phyloP scores from a whole-genome alignment of 2,329 filamentous ascomycete genomes.

The Pyricularia sp. region DNA sequence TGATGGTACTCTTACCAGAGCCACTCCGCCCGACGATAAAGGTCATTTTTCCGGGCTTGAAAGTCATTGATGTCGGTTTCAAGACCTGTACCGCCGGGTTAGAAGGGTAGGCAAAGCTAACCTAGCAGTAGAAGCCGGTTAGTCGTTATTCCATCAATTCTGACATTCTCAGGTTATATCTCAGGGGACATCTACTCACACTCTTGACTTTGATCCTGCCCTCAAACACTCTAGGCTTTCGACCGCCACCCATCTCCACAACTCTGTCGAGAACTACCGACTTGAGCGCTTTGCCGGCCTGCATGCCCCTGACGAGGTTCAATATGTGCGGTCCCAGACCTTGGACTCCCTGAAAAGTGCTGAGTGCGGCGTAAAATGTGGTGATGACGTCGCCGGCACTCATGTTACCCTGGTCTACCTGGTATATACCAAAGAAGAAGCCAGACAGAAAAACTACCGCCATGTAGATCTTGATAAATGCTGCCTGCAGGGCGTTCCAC shows the following conservation, averaged over 20 bases:
- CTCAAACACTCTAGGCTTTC: neutral
- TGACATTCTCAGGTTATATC: neutral
- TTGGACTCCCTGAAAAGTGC: conserved; percentile 63
- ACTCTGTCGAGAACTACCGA: conserved; percentile 1
- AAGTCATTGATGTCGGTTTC: conserved; percentile 49
- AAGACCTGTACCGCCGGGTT: conserved; percentile 50
- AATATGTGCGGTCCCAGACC: conserved; percentile 64
- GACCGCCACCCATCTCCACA: neutral
- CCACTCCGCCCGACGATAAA: conserved; percentile 81
- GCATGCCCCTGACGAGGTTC: conserved; percentile 64
- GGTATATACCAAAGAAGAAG: conserved; percentile 72
- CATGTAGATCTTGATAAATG: conserved; percentile 60
- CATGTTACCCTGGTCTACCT: conserved; percentile 47
- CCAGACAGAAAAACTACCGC: conserved; percentile 73
- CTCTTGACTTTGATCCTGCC: conserved; percentile 47
- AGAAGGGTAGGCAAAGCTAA: conserved; percentile 72
- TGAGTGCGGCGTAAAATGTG: conserved; percentile 72
- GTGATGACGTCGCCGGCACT: conserved; percentile 60
- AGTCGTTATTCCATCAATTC: neutral
- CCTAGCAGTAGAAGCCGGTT: conserved; percentile 27
- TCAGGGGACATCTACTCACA: conserved; percentile 31
- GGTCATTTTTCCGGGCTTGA: conserved; percentile 58
- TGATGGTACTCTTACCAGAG: conserved; percentile 83
- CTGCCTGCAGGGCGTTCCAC: conserved; percentile 58
- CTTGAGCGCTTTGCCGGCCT: conserved; percentile 51